These are phyloP conservation scores for Aphanomyces cochlioides DNA, from an alignment of 352 stramenopile species.

Conservation along the genomic window DNA sequence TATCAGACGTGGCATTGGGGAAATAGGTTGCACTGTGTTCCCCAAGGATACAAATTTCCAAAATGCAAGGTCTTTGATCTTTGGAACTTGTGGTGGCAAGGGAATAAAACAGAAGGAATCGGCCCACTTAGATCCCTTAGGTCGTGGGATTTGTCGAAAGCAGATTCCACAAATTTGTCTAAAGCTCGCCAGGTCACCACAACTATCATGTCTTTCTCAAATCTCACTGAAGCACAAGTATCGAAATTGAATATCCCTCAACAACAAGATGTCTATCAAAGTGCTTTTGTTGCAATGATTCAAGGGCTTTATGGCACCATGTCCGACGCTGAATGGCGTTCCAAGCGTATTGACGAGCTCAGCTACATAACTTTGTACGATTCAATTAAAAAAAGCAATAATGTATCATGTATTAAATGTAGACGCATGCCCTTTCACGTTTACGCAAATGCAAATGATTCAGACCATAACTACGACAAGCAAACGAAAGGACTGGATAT, in stretches of 20 bases:
- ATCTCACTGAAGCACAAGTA: not conserved
- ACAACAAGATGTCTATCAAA: not conserved
- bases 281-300: not conserved
- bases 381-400: constrained; percentile 13
- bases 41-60: not conserved
- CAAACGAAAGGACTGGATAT: too few species aligned
- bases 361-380: constrained; percentile 14
- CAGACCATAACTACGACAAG: too few species aligned
- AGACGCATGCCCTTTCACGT: too few species aligned
- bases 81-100: not conserved
- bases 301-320: not conserved
- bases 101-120: constrained; percentile 1
- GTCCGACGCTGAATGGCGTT: not conserved
- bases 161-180: not conserved
- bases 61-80: not conserved
- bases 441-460: too few species aligned
- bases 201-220: not conserved
- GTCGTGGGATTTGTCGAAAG: not conserved
- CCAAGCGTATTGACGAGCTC: not conserved
- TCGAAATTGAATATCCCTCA: not conserved
- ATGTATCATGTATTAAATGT: too few species aligned
- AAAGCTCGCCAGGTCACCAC: not conserved
- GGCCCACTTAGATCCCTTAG: not conserved
- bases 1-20: not conserved
- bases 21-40: not conserved